phyloP scores from a whole-genome alignment of 495 filamentous ascomycete genomes.

The Penicillium paradoxum region DNA sequence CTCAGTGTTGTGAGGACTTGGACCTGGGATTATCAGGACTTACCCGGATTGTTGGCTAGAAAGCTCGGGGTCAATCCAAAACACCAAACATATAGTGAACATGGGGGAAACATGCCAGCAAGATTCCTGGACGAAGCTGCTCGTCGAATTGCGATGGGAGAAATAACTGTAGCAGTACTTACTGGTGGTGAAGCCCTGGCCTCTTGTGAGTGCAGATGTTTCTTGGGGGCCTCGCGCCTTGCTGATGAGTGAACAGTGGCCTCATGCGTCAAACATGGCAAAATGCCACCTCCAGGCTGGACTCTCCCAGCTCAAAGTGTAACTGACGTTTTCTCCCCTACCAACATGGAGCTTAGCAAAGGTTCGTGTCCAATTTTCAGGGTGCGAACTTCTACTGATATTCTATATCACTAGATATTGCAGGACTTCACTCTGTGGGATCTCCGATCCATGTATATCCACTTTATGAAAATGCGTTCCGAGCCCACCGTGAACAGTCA shows the following conservation, averaged over 20 bases:
- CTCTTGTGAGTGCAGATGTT: conserved; percentile 33
- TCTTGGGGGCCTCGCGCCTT: not conserved
- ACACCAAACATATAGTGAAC: conserved; percentile 41
- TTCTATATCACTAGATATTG: conserved; percentile 21
- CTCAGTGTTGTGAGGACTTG: conserved; percentile 51
- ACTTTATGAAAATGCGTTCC: conserved; percentile 49
- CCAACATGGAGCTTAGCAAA: conserved; percentile 4
- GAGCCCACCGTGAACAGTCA: conserved; percentile 45
- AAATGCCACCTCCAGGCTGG: conserved; percentile 47
- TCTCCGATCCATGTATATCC: conserved; percentile 53
- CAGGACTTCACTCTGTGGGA: conserved; percentile 43
- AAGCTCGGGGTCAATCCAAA: conserved; percentile 34
- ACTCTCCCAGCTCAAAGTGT: conserved; percentile 30
- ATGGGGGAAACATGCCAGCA: conserved; percentile 51
- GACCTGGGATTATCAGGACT: conserved; percentile 54
- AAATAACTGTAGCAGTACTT: conserved; percentile 47
- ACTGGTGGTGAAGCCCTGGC: conserved; percentile 54
- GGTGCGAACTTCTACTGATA: not conserved
- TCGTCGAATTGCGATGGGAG: conserved; percentile 39
- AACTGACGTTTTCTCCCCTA: conserved; percentile 15
- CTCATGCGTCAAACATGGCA: conserved; percentile 27
- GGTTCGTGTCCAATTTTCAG: not conserved
- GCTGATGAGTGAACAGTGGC: conserved; percentile 23
- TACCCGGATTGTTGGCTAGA: conserved; percentile 40
- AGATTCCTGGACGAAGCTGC: conserved; percentile 53